Base-by-base conservation (phyloP, 1,284 basidiomycete species). In the Sparassis latifolia region DNA sequence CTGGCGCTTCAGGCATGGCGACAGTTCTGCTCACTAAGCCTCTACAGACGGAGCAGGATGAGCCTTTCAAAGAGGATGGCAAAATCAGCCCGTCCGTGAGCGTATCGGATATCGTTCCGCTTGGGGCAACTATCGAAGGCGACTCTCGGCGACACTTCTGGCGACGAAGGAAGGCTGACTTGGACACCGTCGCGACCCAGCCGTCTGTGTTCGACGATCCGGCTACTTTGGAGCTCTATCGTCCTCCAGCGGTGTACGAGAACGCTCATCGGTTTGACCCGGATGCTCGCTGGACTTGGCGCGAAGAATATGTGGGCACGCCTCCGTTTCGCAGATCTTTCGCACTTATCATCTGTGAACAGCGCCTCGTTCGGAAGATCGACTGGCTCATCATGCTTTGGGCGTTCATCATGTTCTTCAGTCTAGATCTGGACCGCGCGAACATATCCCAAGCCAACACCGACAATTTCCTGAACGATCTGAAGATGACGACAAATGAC, bases 201-300 rank as follows among this genome's bases (percentile, higher is more conserved):
- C 62, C 66, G 1, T 68, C 66, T n/a, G 66, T 68, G 12, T 69
- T 69, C 49, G 68, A 69, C 54, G 80, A 85, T 55, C 76, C 80
- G 2, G 55, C 64, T 42, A 69, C 79, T 0, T 64, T 79, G 2
- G 72, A 74, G 42, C 69, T 75, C 52, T 84, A 82, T 56, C 75
- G 74, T 66, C 82, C 84, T 2, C 78, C 74, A 49, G 66, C 72
- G 3, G 61, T 72, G 2, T 86, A 82, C 55, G 85, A 87, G 63
- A 85, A 82, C 57, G 53, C 71, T 1, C 81, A 86, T 57, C 72
- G 82, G 5, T 87, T 89, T 56, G 80, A 89, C 58, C 77, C 79
- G 0, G 63, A 69, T 10, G 81, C 80, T 31, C 74, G 85, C 3
- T 89, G 86, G 86, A 87, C 84, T 1, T 76, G 75, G 61, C 63